A percentile compares a stretch with the other conserved stretches of the same genome.
Conservation (phyloP, 208 protist species). For the Tritrichomonas foetus region DNA sequence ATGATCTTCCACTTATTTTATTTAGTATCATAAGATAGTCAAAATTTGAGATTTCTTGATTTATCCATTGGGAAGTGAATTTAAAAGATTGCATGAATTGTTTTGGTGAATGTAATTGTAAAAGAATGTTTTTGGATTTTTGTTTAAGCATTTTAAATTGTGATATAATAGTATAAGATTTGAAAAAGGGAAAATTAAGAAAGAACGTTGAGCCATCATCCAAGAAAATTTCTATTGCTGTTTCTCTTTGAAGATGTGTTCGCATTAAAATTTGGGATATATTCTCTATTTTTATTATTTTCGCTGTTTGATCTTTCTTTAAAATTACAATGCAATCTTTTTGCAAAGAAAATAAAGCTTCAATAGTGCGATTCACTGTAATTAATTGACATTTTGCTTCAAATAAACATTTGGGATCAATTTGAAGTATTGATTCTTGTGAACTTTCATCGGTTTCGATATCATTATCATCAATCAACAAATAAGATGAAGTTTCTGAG, state of each 20-base stretch:
- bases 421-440: no score
- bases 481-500: no score
- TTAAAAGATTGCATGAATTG: no score
- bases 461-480: no score
- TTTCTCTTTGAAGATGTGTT: background rate
- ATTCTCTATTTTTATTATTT: background rate
- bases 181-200: background rate
- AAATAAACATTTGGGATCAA: background rate
- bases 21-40: background rate
- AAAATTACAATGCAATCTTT: no score
- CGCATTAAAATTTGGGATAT: background rate
- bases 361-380: background rate
- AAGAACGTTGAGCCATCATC: background rate
- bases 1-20: background rate
- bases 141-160: no score
- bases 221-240: background rate
- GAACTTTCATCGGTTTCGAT: no score
- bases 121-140: no score
- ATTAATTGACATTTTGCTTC: background rate
- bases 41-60: slow-evolving; percentile 30
- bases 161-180: no score
- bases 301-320: background rate
- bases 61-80: background rate
- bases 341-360: background rate
- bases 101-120: no score